Conservation (phyloP, 106 monocot genomes). For the Apostasia shenzhenica region DNA sequence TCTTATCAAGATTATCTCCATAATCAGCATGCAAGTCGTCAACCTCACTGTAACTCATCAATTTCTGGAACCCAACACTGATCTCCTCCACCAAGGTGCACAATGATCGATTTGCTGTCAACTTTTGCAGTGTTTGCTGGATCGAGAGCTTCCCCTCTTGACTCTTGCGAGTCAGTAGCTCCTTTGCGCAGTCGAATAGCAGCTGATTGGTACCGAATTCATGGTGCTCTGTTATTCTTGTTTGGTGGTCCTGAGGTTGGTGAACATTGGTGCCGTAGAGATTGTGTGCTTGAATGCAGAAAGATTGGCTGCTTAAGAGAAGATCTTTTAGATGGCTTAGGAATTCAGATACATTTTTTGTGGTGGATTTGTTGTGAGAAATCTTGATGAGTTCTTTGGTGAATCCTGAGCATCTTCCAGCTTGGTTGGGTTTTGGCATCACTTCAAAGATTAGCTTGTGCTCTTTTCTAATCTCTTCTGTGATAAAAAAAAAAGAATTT, state of each 20-base stretch:
- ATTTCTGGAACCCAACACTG: constrained; percentile 21
- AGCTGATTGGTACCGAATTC: constrained; percentile 19
- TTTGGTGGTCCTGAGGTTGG: neutral
- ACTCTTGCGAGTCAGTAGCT: constrained; percentile 38
- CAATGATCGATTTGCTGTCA: neutral
- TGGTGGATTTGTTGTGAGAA: neutral
- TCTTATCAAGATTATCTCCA: constrained; percentile 25
- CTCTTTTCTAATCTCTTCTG: constrained; percentile 14
- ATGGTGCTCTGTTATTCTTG: neutral
- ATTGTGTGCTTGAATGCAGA: constrained; percentile 20
- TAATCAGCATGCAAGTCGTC: neutral
- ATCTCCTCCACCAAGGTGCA: constrained; percentile 29
- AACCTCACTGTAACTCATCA: constrained; percentile 13
- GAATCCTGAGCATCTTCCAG: neutral
- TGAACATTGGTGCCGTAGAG: constrained; percentile 1
- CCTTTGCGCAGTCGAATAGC: constrained; percentile 34
- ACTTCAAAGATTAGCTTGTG: constrained; percentile 16
- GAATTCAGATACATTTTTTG: neutral
- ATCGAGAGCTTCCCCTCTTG: constrained; percentile 9
- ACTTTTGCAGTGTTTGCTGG: constrained; percentile 9
- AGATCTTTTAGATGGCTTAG: constrained; percentile 16
- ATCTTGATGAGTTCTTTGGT: neutral
- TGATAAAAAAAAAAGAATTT: neutral
- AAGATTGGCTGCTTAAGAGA: constrained; percentile 32
- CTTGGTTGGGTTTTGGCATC: constrained; percentile 20